Evolutionary conservation across 2,329 filamentous ascomycete species (phyloP), one percentile per base, ranked within the genome.

Genomic region (Trichoderma sp.): DNA sequence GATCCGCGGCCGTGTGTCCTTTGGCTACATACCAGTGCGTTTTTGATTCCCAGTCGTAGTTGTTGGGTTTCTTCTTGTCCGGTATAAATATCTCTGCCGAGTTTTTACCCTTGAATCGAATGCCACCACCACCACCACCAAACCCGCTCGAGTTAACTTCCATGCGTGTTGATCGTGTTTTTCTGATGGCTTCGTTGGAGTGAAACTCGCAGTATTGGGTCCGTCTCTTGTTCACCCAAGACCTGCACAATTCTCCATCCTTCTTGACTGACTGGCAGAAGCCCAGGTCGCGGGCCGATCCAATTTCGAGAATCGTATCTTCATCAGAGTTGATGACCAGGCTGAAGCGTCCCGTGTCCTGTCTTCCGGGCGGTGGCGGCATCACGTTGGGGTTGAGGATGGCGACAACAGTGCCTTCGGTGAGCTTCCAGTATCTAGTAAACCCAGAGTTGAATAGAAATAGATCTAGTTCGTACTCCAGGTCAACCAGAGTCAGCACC

Each of bases 181-280:
- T 95, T 73, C 92, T 90, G 3, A 98, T 86, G 31, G 94, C 93
- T 31, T 94, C 87, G 79, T 97, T 95, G 78, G 97, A 91, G 83
- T 99, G 97, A 79, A 93, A 99, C 78, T 98, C 95, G 85, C 97
- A 99, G 82, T 93, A 94, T 79, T 97, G 92, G 0, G 95, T 98
- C 80, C 95, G 94, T 71, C 95, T 91, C 78, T 90, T 91, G 83
- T 99, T 96, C 76, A 99, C 89, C 97, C 97, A 99, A 33, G 90
- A 86, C 41, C 90, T 91, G 83, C 97, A 99, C 64, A 89, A 86
- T 75, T 93, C 89, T 53, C 97, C 96, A 81, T 98, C 95, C 81
- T 94, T 96, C 82, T 94, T 95, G 77, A 95, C 86, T 7, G 92
- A 91, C 81, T 95, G 95, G 85, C 97, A 99, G 82, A 93, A 97